A percentile compares a stretch with the other conserved stretches of the same genome.
These are phyloP conservation scores for Biscogniauxia marginata DNA, from an alignment of 2,329 filamentous ascomycete genomes.

Conservation along the genomic window DNA sequence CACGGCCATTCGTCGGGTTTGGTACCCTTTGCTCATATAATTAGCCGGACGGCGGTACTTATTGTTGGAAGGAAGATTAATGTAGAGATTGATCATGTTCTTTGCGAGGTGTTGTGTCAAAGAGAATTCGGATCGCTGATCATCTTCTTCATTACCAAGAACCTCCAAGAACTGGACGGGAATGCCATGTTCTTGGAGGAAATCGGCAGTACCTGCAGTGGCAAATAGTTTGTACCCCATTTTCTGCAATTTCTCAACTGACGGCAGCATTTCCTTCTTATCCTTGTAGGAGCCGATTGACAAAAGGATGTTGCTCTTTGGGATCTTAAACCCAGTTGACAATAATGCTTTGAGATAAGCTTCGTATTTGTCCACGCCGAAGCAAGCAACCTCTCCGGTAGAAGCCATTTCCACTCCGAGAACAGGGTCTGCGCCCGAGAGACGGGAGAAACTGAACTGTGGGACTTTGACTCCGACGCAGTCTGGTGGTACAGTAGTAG, in stretches of 20 bases:
- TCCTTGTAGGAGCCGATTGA: slow-evolving; percentile 98
- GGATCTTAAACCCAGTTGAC: slow-evolving; percentile 93
- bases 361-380: slow-evolving; percentile 94
- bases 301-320: slow-evolving; percentile 90
- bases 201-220: slow-evolving; percentile 94
- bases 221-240: slow-evolving; percentile 95
- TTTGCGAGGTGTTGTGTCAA: slow-evolving; percentile 95
- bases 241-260: slow-evolving; percentile 83
- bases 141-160: slow-evolving; percentile 72
- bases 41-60: slow-evolving; percentile 94
- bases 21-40: slow-evolving; percentile 98
- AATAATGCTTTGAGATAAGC: slow-evolving; percentile 95
- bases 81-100: slow-evolving; percentile 97
- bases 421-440: slow-evolving; percentile 93
- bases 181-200: slow-evolving; percentile 88
- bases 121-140: slow-evolving; percentile 94
- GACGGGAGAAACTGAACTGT: slow-evolving; percentile 97
- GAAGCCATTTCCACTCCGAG: slow-evolving; percentile 99
- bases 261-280: slow-evolving; percentile 95
- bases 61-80: slow-evolving; percentile 99
- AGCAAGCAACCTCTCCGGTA: slow-evolving; percentile 95
- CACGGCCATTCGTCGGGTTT: slow-evolving; percentile 94
- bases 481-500: slow-evolving; percentile 70
- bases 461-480: slow-evolving; percentile 97
- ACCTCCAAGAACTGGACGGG: slow-evolving; percentile 92